A percentile compares a stretch with the other conserved stretches of the same genome.
These are phyloP conservation scores for Spiromastix sp. DNA, from an alignment of 2,329 filamentous ascomycete species.

Conservation along the genomic window DNA sequence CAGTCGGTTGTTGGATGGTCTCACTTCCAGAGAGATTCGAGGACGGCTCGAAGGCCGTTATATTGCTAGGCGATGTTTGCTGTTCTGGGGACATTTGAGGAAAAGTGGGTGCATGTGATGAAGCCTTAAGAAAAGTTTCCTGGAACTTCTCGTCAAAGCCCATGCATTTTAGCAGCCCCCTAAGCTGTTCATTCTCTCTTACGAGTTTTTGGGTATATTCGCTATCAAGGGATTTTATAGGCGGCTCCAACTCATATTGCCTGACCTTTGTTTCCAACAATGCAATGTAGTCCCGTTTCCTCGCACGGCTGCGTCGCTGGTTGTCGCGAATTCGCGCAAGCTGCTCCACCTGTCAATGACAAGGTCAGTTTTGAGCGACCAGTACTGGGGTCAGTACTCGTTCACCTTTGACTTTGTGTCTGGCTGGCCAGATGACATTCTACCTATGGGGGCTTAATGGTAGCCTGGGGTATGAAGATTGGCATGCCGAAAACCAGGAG, in stretches of 20 bases:
- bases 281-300: constrained; percentile 14
- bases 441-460: neutral
- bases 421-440: neutral
- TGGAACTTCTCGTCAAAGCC: no score
- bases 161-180: no score
- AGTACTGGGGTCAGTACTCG: neutral
- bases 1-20: neutral
- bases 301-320: constrained; percentile 16
- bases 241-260: constrained; percentile 9
- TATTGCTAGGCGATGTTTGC: no score
- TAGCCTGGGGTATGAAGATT: neutral
- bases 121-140: no score
- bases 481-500: no score
- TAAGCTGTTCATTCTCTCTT: no score
- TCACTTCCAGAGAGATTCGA: constrained; percentile 1
- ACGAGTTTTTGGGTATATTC: no score
- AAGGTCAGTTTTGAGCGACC: neutral
- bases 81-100: no score
- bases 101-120: no score
- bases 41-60: neutral
- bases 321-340: constrained; percentile 15
- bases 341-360: constrained; percentile 1
- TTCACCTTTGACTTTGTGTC: neutral
- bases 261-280: constrained; percentile 14
- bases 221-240: no score